These are phyloP conservation scores for Inonotus obliquus DNA, from an alignment of 1,284 basidiomycete species.

Conservation along the genomic window DNA sequence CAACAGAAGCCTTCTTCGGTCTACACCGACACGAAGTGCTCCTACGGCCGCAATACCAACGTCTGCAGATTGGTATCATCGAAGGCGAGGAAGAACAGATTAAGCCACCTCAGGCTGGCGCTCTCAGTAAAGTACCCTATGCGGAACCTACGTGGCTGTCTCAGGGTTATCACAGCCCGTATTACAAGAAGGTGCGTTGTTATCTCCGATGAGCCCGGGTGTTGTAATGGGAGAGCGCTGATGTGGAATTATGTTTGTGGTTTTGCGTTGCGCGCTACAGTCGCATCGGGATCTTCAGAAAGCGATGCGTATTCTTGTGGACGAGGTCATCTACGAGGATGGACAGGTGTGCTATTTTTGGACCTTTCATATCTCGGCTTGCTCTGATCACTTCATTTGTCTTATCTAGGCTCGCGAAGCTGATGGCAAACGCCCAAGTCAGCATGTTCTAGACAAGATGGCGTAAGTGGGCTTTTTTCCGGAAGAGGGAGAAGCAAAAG, in stretches of 20 bases:
- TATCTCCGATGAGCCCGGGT: neutral
- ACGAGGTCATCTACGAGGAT: conserved; percentile 47
- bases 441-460: conserved; percentile 66
- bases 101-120: conserved; percentile 47
- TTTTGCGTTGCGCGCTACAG: conserved; percentile 23
- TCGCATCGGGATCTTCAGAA: conserved; percentile 46
- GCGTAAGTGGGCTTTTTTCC: conserved; percentile 41
- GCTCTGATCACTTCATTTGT: neutral
- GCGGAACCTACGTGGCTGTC: conserved; percentile 79
- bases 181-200: conserved; percentile 59
- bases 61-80: conserved; percentile 67
- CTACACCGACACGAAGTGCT: conserved; percentile 81
- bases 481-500: neutral
- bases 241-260: neutral
- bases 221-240: neutral
- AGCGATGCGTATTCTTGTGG: conserved; percentile 44
- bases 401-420: conserved; percentile 57
- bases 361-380: neutral
- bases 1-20: conserved; percentile 81
- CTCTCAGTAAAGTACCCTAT: conserved; percentile 71
- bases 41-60: conserved; percentile 64
- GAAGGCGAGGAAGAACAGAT: conserved; percentile 61
- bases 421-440: conserved; percentile 69
- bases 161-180: conserved; percentile 64
- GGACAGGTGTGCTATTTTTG: conserved; percentile 32